Evolutionary conservation across 140 eudicot genomes (phyloP), one percentile per base, ranked within the genome.

Genomic region (Anethum foeniculum): DNA sequence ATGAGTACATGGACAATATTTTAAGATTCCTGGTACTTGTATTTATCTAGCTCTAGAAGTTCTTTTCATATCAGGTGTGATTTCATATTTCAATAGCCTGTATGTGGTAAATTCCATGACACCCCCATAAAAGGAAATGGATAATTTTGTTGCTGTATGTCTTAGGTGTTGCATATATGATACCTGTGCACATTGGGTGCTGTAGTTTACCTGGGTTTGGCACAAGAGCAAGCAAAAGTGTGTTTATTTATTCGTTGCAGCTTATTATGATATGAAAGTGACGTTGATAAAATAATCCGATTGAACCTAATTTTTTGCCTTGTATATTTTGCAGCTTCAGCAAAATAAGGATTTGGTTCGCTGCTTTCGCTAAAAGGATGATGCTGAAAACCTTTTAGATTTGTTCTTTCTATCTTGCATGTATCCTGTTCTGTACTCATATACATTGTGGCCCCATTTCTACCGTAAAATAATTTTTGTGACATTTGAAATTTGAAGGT

Each of bases 351-450:
- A 30, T 68, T 68, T 68, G 74, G 41, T 68, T 34, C 43, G 12
- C 41, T 34, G 74, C 74, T 13, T 68, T 28, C 1, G 10, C 74
- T 13, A 68, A 68, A 68, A 68, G 74, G 74, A 68, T 44, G 14
- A 68, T 34, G 74, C 21, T 68, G 74, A 68, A 68, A 34, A 18
- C 74, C 43, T 68, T 68, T 68, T 68, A 68, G 41, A 34, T 28
- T 32, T 68, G 43, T 68, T 68, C 23, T 27, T 67, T 67, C n/a
- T 16, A 67, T 28, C 74, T 68, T 68, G 74, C 44, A 68, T 68
- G 74, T 68, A 68, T 14, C n/a, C 74, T 68, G 44, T 68, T 14
- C 28, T 32, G 18, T 68, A 68, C 41, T 62, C 71, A 25, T 62
- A 62, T 30, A 60, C 21, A 67, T 13, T 30, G 73, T 67, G 43